phyloP scores from a whole-genome alignment of 495 filamentous ascomycete genomes.

The Elaphomyces granulatus region DNA sequence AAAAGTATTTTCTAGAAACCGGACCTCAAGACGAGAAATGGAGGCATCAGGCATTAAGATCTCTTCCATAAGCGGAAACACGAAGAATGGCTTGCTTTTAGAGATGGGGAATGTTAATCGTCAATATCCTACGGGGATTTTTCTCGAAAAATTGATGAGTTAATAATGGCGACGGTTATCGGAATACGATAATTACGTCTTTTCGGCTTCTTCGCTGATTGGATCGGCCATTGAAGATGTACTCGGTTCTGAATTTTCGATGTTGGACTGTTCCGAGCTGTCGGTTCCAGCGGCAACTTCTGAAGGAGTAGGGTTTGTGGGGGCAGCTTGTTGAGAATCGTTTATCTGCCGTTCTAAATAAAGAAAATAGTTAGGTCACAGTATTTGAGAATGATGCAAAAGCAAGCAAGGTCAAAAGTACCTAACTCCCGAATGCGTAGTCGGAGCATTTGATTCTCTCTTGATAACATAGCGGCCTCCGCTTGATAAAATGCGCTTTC shows the following conservation, averaged over 20 bases:
- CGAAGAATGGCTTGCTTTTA: no score
- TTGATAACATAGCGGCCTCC: slow-evolving; percentile 68
- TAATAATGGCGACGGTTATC: no score
- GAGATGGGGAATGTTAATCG: no score
- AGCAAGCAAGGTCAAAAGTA: not conserved
- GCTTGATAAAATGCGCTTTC: slow-evolving; percentile 85
- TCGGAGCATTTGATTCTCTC: slow-evolving; percentile 91
- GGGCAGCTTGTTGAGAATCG: not conserved
- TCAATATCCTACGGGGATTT: no score
- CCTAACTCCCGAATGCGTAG: slow-evolving; percentile 65
- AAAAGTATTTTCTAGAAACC: no score
- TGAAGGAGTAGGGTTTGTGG: not conserved
- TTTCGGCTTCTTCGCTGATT: not conserved
- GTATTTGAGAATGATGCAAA: no score
- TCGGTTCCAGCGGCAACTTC: not conserved
- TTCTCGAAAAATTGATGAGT: no score
- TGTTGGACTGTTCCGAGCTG: not conserved
- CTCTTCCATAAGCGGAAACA: no score
- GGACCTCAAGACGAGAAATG: no score
- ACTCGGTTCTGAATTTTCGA: not conserved
- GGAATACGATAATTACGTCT: no score
- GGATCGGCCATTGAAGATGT: not conserved
- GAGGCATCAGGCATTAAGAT: no score
- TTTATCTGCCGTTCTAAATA: not conserved
- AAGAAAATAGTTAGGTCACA: not conserved